Evolutionary conservation across 108 stramenopile species (phyloP), one percentile per base, ranked within the genome.

Genomic region (Skeletonema grethae): DNA sequence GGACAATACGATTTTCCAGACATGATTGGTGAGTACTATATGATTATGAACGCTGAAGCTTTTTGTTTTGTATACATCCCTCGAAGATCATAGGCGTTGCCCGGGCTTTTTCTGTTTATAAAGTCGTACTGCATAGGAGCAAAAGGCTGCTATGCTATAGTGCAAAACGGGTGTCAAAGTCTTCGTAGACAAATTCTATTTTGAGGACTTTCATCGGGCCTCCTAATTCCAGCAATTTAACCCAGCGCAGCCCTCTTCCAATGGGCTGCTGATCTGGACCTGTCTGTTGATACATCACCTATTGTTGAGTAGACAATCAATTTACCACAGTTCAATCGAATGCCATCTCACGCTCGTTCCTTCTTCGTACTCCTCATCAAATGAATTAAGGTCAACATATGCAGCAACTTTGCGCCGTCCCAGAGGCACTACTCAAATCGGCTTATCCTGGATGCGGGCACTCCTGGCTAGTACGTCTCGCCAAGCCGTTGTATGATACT

Each of bases 401-500:
- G 81, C 79, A 71, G 53, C 87, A 89, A 60, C 53, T 73, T n/a
- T 66, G 76, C 3, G 82, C 69, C 18, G 66, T 89, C 29, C 88
- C 88, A 31, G 78, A 77, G 16, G 34, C 9, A 31, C 36, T 87
- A 5, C 36, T 75, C 35, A 22, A 48, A 53, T 72, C 76, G 12
- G 75, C 84, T 12, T 61, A 68, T 22, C 61, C 60, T 50, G 59
- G 61, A 9, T 72, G 60, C 20, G 72, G 61, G 10, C 41, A 63
- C 13, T 61, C 66, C 20, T 94, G 89, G 74, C 57, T 94, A 20
- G 65, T 61, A 41, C 86, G 90, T 1, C 61, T 91, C 35, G 86
- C 84, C 0, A 94, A 91, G 63, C 93, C 93, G 5, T 71, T 91
- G 30, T 94, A 94, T 55, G 93, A 94, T 63, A 79, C 85, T 16